Evolutionary conservation across 1,284 basidiomycete genomes (phyloP).

Genomic region (Polyporus tsugae): DNA sequence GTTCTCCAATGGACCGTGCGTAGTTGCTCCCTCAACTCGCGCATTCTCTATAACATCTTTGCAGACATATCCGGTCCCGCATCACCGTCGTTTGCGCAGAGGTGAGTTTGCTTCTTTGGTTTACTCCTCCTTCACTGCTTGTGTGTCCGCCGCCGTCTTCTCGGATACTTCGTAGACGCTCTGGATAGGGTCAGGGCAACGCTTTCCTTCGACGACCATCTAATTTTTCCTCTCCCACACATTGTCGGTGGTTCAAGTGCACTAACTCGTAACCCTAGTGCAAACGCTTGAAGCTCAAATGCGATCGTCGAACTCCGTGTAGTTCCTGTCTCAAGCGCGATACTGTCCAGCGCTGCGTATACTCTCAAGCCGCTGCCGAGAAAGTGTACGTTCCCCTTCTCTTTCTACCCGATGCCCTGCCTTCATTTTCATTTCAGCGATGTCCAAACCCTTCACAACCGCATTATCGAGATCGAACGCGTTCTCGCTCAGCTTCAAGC

Average conservation of each 20-base stretch:
- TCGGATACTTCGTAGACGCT: background rate
- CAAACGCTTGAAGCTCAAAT: conserved; percentile 84
- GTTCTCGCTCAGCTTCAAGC: conserved; percentile 55
- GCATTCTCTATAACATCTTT: conserved; percentile 18
- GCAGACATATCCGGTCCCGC: conserved; percentile 77
- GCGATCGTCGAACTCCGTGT: conserved; percentile 78
- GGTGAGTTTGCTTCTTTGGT: conserved; percentile 50
- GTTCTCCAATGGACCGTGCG: conserved; percentile 44
- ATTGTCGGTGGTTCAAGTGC: no score
- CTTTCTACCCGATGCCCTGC: background rate
- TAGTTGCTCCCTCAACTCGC: conserved; percentile 25
- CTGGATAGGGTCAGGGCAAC: background rate
- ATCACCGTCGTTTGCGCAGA: conserved; percentile 85
- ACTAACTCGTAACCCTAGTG: conserved; percentile 55
- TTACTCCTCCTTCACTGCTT: background rate
- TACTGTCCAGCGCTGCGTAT: conserved; percentile 74
- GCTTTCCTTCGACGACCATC: background rate
- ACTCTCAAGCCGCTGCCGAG: conserved; percentile 81
- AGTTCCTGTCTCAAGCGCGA: conserved; percentile 80
- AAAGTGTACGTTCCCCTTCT: conserved; percentile 65
- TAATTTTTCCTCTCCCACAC: background rate
- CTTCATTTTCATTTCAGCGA: conserved; percentile 52
- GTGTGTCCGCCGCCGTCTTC: background rate
- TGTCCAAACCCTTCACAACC: conserved; percentile 81
- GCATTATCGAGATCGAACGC: conserved; percentile 68